A percentile compares a stretch with the other conserved stretches of the same genome.
Evolutionary conservation across 2,329 filamentous ascomycete genomes (phyloP).

Genomic region (Aurifilum marmelostoma): DNA sequence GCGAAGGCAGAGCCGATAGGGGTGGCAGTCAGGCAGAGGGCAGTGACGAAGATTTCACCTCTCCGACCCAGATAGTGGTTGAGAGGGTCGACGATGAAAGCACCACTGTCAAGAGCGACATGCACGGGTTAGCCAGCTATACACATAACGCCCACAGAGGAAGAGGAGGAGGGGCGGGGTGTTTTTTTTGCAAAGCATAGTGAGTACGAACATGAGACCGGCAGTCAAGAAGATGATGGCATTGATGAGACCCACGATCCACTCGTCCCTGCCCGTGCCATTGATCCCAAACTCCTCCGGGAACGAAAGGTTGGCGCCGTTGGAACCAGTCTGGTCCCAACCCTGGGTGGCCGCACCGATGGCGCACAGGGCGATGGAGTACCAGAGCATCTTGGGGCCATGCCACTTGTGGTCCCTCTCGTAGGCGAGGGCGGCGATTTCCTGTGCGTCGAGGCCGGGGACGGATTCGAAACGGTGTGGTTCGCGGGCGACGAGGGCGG

Average conservation of each 20-base stretch:
- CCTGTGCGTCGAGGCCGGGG: constrained; percentile 45
- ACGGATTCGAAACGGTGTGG: constrained; percentile 65
- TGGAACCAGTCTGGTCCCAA: constrained; percentile 43
- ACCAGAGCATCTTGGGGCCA: constrained; percentile 63
- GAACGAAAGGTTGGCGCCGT: constrained; percentile 62
- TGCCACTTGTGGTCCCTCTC: constrained; percentile 72
- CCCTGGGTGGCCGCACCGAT: constrained; percentile 59
- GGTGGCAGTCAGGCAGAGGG: constrained; percentile 70
- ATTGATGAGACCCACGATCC: constrained; percentile 70
- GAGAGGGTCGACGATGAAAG: constrained; percentile 59
- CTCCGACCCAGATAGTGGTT: constrained; percentile 49
- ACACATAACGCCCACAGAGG: background rate
- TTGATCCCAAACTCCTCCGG: constrained; percentile 56
- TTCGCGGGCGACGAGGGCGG: constrained; percentile 74
- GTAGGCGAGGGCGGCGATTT: constrained; percentile 61
- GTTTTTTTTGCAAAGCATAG: constrained; percentile 16
- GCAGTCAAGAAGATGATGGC: constrained; percentile 54
- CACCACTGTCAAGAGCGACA: constrained; percentile 13
- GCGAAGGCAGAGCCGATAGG: constrained; percentile 73
- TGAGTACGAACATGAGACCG: constrained; percentile 62
- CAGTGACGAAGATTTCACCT: constrained; percentile 74
- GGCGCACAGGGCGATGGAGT: constrained; percentile 62
- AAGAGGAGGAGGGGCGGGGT: no score
- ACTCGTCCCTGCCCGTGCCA: constrained; percentile 37
- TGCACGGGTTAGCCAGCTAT: background rate